Conservation (phyloP, 2,329 filamentous ascomycete genomes). For the Neonectria faginata region DNA sequence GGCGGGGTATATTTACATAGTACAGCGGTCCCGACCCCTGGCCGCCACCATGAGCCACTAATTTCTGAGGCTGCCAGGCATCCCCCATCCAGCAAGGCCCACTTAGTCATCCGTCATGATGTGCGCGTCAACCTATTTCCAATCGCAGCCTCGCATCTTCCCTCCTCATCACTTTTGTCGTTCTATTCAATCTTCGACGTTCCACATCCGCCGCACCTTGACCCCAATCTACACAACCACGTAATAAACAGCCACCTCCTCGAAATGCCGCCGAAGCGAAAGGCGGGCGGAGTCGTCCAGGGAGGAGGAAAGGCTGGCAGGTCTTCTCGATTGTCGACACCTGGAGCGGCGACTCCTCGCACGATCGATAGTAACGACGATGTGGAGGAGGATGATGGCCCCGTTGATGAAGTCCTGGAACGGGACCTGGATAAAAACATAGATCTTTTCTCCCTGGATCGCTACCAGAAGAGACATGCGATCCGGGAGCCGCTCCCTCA, state of each 20-base stretch:
- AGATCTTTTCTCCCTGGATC: constrained; percentile 68
- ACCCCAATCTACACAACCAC: constrained; percentile 32
- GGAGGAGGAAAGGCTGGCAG: constrained; percentile 66
- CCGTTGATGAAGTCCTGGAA: constrained; percentile 64
- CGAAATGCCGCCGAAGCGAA: constrained; percentile 77
- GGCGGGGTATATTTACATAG: constrained; percentile 35
- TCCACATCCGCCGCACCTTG: constrained; percentile 23
- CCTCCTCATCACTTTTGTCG: constrained; percentile 3
- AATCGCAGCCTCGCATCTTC: constrained; percentile 21
- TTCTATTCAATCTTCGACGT: constrained; percentile 12
- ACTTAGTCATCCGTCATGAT: constrained; percentile 31
- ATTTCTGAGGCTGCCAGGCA: not conserved
- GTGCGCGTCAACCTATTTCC: constrained; percentile 12
- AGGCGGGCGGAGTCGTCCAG: constrained; percentile 65
- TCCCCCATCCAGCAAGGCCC: not conserved
- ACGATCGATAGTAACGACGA: constrained; percentile 69
- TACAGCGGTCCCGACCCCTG: constrained; percentile 26
- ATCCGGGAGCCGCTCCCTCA: constrained; percentile 59
- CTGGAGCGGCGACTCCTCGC: constrained; percentile 69
- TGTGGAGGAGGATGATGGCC: constrained; percentile 60
- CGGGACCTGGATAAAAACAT: constrained; percentile 69
- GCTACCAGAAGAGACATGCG: constrained; percentile 61
- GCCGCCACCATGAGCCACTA: constrained; percentile 12
- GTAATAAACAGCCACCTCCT: constrained; percentile 32
- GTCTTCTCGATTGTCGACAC: constrained; percentile 69